Conservation (phyloP, 2,329 filamentous ascomycete species). For the Parascedosporium putredinis region DNA sequence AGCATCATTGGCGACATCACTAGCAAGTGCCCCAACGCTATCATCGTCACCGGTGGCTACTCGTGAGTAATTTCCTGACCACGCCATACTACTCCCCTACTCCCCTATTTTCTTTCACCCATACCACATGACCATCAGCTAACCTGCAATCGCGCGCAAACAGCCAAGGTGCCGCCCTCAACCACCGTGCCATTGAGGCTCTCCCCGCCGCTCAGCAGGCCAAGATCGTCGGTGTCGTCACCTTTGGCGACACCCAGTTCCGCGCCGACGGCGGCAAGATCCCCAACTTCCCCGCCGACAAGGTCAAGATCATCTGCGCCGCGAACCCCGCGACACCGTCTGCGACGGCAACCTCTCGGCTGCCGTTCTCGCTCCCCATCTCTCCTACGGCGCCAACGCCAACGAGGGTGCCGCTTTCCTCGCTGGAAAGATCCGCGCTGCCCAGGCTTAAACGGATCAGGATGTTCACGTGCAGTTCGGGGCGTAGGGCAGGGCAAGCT, state of each 20-base stretch:
- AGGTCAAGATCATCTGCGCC: slow-evolving; percentile 28
- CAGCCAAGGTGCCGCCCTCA: slow-evolving; percentile 22
- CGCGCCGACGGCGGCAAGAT: slow-evolving; percentile 23
- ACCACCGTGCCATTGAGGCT: slow-evolving; percentile 17
- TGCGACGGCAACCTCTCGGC: slow-evolving; percentile 22
- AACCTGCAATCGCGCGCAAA: no score
- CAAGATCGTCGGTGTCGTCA: slow-evolving; percentile 16
- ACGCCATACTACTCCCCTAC: no score
- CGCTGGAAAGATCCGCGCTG: neutral
- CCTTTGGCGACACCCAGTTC: slow-evolving; percentile 17
- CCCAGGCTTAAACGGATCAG: neutral
- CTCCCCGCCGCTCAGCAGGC: slow-evolving; percentile 15
- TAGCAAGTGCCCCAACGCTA: slow-evolving; percentile 24
- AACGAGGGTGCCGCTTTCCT: slow-evolving; percentile 21
- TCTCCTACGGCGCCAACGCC: slow-evolving; percentile 24
- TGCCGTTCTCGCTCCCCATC: slow-evolving; percentile 22
- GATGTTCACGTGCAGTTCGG: no score
- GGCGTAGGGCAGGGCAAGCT: no score
- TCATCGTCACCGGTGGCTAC: slow-evolving; percentile 28
- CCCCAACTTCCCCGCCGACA: slow-evolving; percentile 21
- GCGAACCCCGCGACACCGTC: slow-evolving; percentile 24
- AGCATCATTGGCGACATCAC: slow-evolving; percentile 24
- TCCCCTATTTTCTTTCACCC: no score
- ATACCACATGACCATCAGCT: no score
- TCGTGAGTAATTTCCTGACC: no score